Conservation (phyloP, 75 land plant genomes). For the Chamaecyparis obtusa region DNA sequence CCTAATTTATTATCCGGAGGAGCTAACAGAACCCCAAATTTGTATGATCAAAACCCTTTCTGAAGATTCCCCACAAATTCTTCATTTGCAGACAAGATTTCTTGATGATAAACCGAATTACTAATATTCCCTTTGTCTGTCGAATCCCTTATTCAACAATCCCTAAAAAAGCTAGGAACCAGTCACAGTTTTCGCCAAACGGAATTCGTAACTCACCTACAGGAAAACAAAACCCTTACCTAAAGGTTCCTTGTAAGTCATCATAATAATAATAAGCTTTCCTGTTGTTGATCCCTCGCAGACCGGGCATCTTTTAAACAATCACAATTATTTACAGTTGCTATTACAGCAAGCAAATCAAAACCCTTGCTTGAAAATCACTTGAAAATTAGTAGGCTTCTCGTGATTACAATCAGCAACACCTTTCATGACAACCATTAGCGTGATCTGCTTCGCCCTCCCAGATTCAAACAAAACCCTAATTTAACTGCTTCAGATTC, state of each 20-base stretch:
- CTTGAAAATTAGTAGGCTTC: too few species aligned
- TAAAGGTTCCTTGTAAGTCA: too few species aligned
- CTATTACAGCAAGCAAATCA: neutral
- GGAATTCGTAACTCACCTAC: too few species aligned
- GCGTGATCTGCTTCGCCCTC: neutral
- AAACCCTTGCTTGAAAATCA: too few species aligned
- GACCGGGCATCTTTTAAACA: neutral
- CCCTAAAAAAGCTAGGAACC: too few species aligned
- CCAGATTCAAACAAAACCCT: neutral
- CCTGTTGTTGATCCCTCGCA: neutral
- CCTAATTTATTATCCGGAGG: neutral
- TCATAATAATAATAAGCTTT: too few species aligned
- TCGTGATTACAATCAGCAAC: too few species aligned
- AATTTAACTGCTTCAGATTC: neutral
- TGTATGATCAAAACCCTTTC: too few species aligned
- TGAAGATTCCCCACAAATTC: neutral
- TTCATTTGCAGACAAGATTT: too few species aligned
- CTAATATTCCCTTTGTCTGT: neutral
- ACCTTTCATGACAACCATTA: too few species aligned
- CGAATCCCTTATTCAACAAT: neutral
- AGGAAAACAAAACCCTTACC: too few species aligned
- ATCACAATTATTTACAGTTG: neutral
- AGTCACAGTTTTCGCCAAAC: too few species aligned
- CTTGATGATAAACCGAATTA: neutral
- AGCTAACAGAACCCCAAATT: neutral